phyloP scores from a whole-genome alignment of 2,329 filamentous ascomycete genomes.

The Ophiostoma sp. region DNA sequence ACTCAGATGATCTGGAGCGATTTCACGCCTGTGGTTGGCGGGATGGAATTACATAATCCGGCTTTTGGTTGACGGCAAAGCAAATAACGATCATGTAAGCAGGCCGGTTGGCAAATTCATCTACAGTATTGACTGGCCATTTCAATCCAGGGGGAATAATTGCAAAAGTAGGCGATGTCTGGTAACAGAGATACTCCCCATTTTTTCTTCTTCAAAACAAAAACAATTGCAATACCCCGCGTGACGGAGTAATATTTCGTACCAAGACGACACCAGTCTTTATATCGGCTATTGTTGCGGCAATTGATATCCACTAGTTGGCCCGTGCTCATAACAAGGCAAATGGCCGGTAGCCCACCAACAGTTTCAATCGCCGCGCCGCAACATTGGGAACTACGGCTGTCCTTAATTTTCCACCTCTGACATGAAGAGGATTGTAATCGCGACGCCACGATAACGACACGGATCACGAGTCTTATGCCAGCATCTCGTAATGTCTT shows the following conservation, averaged over 20 bases:
- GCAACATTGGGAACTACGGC: slow-evolving; percentile 1
- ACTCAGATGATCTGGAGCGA: neutral
- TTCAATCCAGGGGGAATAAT: neutral
- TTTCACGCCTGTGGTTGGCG: neutral
- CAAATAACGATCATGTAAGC: neutral
- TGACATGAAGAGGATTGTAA: slow-evolving; percentile 17
- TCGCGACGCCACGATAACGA: slow-evolving; percentile 11
- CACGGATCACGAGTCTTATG: neutral
- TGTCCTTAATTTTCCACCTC: slow-evolving; percentile 20
- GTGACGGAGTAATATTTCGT: neutral
- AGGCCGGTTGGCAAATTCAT: neutral
- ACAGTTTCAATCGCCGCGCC: neutral
- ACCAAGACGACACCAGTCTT: neutral
- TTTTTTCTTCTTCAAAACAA: too few species aligned
- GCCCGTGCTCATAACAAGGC: neutral
- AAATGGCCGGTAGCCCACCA: neutral
- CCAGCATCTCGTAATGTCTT: neutral
- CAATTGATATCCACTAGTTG: neutral
- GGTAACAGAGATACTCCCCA: neutral
- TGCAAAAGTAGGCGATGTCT: neutral
- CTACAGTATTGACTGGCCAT: neutral
- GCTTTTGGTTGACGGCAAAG: neutral
- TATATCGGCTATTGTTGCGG: neutral
- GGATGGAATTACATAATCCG: neutral
- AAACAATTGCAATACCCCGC: too few species aligned